Conservation (phyloP, 169 alveolate genomes). For the Plasmodium gaboni region DNA sequence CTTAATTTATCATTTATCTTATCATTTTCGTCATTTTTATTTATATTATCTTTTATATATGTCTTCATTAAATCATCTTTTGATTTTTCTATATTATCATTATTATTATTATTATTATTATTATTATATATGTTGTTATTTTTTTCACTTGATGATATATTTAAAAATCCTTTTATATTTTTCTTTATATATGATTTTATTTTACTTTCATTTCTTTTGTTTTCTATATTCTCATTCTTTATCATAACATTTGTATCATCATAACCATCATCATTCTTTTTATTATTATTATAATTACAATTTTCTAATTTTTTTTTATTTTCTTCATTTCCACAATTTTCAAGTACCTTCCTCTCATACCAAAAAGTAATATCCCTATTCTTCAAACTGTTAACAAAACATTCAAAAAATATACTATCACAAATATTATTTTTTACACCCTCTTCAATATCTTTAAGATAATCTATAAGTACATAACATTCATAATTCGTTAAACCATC, state of each 20-base stretch:
- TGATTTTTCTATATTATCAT: background rate
- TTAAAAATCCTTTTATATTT: constrained; percentile 47
- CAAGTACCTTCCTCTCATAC: background rate
- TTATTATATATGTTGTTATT: background rate
- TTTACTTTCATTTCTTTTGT: constrained; percentile 12
- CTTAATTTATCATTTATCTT: background rate
- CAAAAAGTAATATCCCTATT: constrained; percentile 37
- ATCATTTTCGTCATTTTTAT: background rate
- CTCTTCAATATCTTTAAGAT: constrained; percentile 53
- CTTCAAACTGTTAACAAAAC: constrained; percentile 26
- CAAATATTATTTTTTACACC: constrained; percentile 30
- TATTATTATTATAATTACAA: background rate
- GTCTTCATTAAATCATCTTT: background rate
- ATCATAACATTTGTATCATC: background rate
- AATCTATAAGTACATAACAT: constrained; percentile 20
- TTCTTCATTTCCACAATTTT: background rate
- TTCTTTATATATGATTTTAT: constrained; percentile 42
- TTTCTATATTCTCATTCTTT: background rate
- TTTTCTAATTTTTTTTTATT: background rate
- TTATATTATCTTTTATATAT: background rate
- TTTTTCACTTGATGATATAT: constrained; percentile 8
- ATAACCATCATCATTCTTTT: background rate
- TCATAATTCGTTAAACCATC: constrained; percentile 17
- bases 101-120: background rate
- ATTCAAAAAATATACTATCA: constrained; percentile 42